Base-by-base conservation (phyloP, 345 rosid species). In the Pistacia vera region DNA sequence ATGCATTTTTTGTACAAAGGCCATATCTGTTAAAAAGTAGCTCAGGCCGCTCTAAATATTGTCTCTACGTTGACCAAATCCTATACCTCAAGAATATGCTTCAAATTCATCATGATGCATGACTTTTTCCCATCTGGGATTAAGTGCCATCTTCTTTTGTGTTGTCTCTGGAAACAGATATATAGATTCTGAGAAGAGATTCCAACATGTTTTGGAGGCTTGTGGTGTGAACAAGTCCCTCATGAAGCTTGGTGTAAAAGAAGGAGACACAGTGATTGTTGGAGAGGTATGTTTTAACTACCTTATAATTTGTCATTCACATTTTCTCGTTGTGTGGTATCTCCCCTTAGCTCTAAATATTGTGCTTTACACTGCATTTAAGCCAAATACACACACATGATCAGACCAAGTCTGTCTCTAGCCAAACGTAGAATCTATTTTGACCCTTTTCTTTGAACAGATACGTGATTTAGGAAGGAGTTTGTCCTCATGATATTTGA, bases 181-280 rank as follows among this genome's bases (percentile, higher is more conserved):
- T 65, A 48, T 86, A 8, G 98, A 96, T 83, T 93, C 99, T 17
- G 95, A 93, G 36, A 89, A 80, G 86, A 91, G 95, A 80, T 93
- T 92, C 81, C 97, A 89, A 74, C 93, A 94, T 68, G 97, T 93
- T 61, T 83, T 96, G 83, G 98, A 89, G 76, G 98, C 99, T 77
- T 92, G 95, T 80, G 98, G 99, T 48, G 97, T 92, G 77, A 77
- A 88, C 77, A 91, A 86, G 78, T 81, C 92, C 6, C 88, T 95
- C 68, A 73, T 74, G 87, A 95, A 88, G 83, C 87, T 88, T 57
- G 98, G 99, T 0, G 95, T 93, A 63, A 89, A 92, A 85, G 98
- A 93, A 88, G 99, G 99, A 41, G 97, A 93, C 86, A 92, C 89
- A 0, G 98, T 96, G 70, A 83, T 89, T 33, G 86, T 93, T 51